A percentile compares a stretch with the other conserved stretches of the same genome.
phyloP scores from a whole-genome alignment of 768 basidiomycete genomes.

The Trametes maxima region DNA sequence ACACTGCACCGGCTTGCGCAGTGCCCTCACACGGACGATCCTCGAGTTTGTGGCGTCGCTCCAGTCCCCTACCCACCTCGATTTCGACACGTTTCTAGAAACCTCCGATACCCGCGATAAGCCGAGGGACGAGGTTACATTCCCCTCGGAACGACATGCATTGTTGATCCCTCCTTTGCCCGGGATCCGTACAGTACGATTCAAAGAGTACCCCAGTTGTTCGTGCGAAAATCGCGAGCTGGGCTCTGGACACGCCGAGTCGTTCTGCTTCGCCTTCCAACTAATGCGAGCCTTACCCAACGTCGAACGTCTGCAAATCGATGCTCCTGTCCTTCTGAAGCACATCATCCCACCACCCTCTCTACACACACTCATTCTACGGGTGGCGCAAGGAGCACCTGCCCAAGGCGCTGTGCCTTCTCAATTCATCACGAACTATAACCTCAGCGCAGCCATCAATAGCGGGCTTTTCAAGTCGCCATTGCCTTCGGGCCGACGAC shows the following conservation, averaged over 20 bases:
- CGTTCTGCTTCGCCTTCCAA: background rate
- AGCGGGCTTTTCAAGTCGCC: background rate
- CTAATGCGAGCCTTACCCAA: background rate
- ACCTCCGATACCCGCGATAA: background rate
- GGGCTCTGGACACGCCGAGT: background rate
- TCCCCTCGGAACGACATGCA: background rate
- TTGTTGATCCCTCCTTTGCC: background rate
- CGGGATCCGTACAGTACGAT: background rate
- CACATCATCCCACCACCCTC: background rate
- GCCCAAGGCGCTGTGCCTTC: constrained; percentile 35
- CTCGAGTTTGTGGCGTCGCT: background rate
- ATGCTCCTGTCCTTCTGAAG: constrained; percentile 6
- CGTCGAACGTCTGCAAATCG: constrained; percentile 8
- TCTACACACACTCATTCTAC: constrained; percentile 5
- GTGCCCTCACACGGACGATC: background rate
- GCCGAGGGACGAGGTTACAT: background rate
- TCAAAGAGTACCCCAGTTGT: background rate
- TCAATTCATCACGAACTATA: background rate
- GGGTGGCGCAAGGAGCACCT: background rate
- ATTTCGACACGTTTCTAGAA: background rate
- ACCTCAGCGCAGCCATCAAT: background rate
- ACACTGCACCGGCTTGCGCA: too few species aligned
- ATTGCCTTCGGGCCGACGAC: background rate
- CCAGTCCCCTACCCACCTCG: background rate
- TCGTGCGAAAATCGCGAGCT: background rate